A percentile compares a stretch with the other conserved stretches of the same genome.
phyloP scores from a whole-genome alignment of 169 alveolate species.

The Plasmodium coatneyi region DNA sequence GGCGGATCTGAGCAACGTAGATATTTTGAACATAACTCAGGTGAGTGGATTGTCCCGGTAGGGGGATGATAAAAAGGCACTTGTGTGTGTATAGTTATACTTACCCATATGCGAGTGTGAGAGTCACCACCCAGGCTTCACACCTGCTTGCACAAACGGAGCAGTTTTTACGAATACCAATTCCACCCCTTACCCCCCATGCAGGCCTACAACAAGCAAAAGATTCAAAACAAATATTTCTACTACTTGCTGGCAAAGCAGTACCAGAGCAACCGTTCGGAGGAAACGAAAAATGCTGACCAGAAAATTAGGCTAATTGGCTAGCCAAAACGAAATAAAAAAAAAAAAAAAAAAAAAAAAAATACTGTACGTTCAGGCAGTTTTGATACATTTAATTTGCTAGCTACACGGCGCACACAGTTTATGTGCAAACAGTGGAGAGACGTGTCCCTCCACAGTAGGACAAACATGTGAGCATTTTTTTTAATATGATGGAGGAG shows the following conservation, averaged over 20 bases:
- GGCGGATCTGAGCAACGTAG: conserved; percentile 27
- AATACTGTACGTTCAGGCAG: not conserved
- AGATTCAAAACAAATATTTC: conserved; percentile 55
- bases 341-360: not conserved
- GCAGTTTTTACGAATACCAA: not conserved
- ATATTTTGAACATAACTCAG: conserved; percentile 71
- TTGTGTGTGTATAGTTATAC: conserved; percentile 13
- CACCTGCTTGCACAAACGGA: not conserved
- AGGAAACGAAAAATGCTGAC: not conserved
- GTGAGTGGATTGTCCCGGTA: conserved; percentile 1
- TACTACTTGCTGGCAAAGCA: conserved; percentile 60
- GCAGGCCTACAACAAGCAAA: conserved; percentile 69
- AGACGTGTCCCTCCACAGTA: not conserved
- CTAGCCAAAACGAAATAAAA: not conserved
- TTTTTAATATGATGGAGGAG: not conserved
- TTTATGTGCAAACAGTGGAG: not conserved
- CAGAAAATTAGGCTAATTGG: conserved; percentile 49
- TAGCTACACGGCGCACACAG: not conserved
- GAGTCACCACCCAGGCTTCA: not conserved
- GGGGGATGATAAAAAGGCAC: not conserved
- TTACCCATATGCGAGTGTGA: not conserved
- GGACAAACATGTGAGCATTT: not conserved
- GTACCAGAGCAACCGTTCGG: conserved; percentile 25
- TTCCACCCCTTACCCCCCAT: not conserved
- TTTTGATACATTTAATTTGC: not conserved